These are phyloP conservation scores for Malassezia psittaci DNA, from an alignment of 1,284 basidiomycete genomes.

Conservation along the genomic window DNA sequence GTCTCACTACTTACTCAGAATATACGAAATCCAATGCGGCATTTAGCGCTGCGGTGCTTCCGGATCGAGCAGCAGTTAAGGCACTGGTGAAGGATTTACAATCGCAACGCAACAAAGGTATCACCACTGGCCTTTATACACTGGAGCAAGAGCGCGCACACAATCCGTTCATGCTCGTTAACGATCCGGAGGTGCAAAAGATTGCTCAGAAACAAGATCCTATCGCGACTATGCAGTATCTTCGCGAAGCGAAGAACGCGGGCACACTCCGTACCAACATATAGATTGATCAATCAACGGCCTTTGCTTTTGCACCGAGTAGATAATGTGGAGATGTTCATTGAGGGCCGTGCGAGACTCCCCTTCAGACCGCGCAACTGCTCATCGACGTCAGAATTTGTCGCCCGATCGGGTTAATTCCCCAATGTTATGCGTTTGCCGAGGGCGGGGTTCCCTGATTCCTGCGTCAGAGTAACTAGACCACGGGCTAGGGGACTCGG, in stretches of 20 bases:
- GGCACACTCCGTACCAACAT: slow-evolving; percentile 4
- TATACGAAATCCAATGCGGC: slow-evolving; percentile 46
- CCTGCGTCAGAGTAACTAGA: too few relatives aligned
- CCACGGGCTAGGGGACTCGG: too few relatives aligned
- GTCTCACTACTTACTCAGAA: slow-evolving; percentile 24
- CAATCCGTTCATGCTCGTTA: slow-evolving; percentile 48
- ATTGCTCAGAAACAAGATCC: slow-evolving; percentile 51
- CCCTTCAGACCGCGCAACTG: too few relatives aligned
- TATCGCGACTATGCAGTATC: slow-evolving; percentile 59
- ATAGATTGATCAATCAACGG: not conserved
- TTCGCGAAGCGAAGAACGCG: slow-evolving; percentile 71
- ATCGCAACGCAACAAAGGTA: slow-evolving; percentile 48
- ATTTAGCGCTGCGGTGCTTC: slow-evolving; percentile 55
- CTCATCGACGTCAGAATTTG: too few relatives aligned
- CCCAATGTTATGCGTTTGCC: too few relatives aligned
- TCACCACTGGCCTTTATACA: slow-evolving; percentile 67
- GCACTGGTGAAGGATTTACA: slow-evolving; percentile 50
- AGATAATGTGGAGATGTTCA: not conserved
- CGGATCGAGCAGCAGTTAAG: slow-evolving; percentile 55
- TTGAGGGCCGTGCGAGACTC: too few relatives aligned
- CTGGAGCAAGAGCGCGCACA: slow-evolving; percentile 66
- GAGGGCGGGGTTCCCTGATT: too few relatives aligned
- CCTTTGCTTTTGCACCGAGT: not conserved
- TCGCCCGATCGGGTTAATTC: too few relatives aligned
- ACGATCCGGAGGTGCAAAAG: slow-evolving; percentile 37